Conservation (phyloP, 2,329 filamentous ascomycete species). For the Fulvia fulva region DNA sequence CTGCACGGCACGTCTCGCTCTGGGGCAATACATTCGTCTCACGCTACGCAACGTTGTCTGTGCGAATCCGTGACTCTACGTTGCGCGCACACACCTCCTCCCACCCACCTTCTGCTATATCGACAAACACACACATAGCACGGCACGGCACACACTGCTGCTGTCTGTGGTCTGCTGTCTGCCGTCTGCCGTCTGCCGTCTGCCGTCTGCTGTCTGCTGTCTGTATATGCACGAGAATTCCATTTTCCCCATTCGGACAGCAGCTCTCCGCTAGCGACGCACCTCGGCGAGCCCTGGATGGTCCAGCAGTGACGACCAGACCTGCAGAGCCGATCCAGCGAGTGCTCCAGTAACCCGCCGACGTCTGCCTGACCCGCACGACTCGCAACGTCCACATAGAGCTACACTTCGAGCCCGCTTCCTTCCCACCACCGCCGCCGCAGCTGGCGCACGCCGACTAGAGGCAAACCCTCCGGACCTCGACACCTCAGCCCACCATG, state of each 20-base stretch:
- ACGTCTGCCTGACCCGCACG: conserved; percentile 1
- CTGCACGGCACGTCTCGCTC: neutral
- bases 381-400: neutral
- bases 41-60: neutral
- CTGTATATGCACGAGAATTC: neutral
- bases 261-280: conserved; percentile 1
- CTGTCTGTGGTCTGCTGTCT: too few species aligned
- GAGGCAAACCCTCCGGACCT: neutral
- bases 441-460: neutral
- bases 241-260: neutral
- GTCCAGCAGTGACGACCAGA: conserved; percentile 1
- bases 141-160: too few species aligned
- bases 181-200: too few species aligned
- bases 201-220: too few species aligned
- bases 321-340: conserved; percentile 2
- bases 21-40: neutral
- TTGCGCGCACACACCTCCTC: neutral
- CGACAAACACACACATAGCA: too few species aligned
- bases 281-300: neutral
- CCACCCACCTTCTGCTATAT: neutral
- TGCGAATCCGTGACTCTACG: neutral
- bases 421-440: neutral
- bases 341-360: neutral
- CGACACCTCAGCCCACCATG: conserved; percentile 34
- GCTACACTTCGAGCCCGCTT: neutral